Percentiles rank a stretch among this genome's conserved stretches.
Conservation (phyloP, 805 yeast genomes). For the Candida broadrunensis region DNA sequence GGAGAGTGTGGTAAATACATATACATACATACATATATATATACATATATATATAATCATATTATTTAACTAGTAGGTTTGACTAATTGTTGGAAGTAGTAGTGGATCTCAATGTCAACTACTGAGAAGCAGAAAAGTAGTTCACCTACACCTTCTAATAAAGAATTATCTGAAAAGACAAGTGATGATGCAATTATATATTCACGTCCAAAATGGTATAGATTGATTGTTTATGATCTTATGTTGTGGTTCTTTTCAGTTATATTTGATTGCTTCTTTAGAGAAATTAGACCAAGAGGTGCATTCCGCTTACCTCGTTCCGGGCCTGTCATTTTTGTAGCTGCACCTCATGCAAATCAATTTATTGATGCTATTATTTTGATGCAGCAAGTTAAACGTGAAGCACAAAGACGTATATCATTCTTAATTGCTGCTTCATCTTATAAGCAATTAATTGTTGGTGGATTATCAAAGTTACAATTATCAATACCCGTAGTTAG, state of each 20-base stretch:
- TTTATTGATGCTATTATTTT: constrained; percentile 80
- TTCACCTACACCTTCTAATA: too few species aligned
- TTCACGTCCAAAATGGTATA: constrained; percentile 17
- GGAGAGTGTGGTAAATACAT: too few species aligned
- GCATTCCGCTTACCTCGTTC: constrained; percentile 65
- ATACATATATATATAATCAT: too few species aligned
- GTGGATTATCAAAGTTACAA: constrained; percentile 70
- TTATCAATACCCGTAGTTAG: constrained; percentile 88
- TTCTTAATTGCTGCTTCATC: constrained; percentile 86
- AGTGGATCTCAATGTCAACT: too few species aligned
- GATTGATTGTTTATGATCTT: constrained; percentile 30
- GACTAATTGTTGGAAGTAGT: too few species aligned
- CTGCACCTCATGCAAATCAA: constrained; percentile 97
- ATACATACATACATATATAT: too few species aligned
- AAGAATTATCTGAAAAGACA: too few species aligned
- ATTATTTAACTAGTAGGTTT: too few species aligned
- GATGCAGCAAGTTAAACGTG: constrained; percentile 73
- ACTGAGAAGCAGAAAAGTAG: too few species aligned
- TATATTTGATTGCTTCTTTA: constrained; percentile 64
- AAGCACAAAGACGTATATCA: constrained; percentile 65
- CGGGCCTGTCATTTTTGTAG: constrained; percentile 90
- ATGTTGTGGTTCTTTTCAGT: constrained; percentile 35
- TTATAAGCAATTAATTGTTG: constrained; percentile 62
- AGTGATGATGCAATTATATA: too few species aligned
- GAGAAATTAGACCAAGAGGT: constrained; percentile 88